Base-by-base conservation (phyloP, 768 basidiomycete species). In the Hirschioporus abietinus region DNA sequence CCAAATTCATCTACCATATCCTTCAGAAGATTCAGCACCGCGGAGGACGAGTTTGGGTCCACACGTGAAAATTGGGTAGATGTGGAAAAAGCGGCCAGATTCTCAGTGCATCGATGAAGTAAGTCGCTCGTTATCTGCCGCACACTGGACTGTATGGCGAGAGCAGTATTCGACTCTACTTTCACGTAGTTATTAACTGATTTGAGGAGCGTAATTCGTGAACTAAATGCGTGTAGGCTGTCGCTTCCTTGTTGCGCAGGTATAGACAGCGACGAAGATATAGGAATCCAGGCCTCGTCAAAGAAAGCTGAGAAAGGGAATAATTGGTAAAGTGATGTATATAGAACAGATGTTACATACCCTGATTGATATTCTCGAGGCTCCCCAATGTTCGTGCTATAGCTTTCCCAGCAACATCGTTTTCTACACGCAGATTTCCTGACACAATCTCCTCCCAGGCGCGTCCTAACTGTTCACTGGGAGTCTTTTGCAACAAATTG, bases 1-100 rank as follows among this genome's bases (percentile, higher is more conserved):
- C 83, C 83, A 67, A 91, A 90, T 6, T 80, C 77, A 10, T 81
- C 78, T 58, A 91, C 70, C 35, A 89, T 74, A 52, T 76, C 76
- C 17, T 82, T 77, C 30, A 87, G 73, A 27, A 73, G 70, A 20
- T 52, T 20, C 20, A 52, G 20, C 42, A 52, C 3, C 42, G 3
- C 23, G 5, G 60, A 61, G 17, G 24, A 4, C 3, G 60, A 61
- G 17, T 9, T 25, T 34, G 3, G 17, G 60, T 25, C 60, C 30
- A 24, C 23, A 12, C 18, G 60, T 25, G 24, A 15, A 24, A 12
- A 4, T 18, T 34, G 5, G 23, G 25, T 18, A 9, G 30, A 12
- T 1, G 30, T 4, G 10, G 24, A 25, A 15, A 12, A 1, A 12
- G 25, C 9, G 23, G 60, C 5, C 60, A 61, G 60, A 8, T 61